Conservation (phyloP, 331 rosid species). For the Arachis monticola region DNA sequence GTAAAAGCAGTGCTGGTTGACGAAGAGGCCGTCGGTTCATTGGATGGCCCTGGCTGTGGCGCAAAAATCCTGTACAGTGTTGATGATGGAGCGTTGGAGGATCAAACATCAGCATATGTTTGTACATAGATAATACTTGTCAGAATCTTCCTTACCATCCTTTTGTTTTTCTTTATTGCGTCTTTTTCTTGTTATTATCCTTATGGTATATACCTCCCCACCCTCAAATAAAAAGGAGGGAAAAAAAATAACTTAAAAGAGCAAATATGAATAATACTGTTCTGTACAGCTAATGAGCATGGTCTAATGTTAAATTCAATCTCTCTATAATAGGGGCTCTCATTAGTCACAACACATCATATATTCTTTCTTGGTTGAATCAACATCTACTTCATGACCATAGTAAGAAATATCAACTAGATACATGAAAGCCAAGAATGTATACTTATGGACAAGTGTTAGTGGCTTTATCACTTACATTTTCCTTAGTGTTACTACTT, state of each 20-base stretch:
- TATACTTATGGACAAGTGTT: background rate
- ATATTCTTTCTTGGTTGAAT: background rate
- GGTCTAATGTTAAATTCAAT: background rate
- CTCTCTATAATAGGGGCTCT: background rate
- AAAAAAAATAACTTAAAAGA: no score
- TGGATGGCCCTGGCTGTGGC: slow-evolving; percentile 55
- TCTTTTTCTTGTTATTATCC: background rate
- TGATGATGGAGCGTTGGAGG: slow-evolving; percentile 35
- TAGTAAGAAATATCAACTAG: background rate
- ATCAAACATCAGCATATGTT: slow-evolving; percentile 38
- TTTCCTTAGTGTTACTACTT: slow-evolving; percentile 1
- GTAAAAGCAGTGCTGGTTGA: slow-evolving; percentile 66
- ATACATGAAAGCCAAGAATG: background rate
- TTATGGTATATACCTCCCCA: background rate
- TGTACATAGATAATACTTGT: slow-evolving; percentile 34
- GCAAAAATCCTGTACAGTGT: slow-evolving; percentile 58
- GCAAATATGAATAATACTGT: background rate
- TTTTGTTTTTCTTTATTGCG: background rate
- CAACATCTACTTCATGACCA: background rate
- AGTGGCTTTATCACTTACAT: slow-evolving; percentile 26
- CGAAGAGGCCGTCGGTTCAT: slow-evolving; percentile 75
- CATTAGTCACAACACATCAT: background rate
- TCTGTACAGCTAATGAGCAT: background rate
- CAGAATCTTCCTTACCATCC: background rate
- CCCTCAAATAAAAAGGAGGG: background rate